Conservation (phyloP, 2,329 filamentous ascomycete genomes). For the Triangularia verruculosa region DNA sequence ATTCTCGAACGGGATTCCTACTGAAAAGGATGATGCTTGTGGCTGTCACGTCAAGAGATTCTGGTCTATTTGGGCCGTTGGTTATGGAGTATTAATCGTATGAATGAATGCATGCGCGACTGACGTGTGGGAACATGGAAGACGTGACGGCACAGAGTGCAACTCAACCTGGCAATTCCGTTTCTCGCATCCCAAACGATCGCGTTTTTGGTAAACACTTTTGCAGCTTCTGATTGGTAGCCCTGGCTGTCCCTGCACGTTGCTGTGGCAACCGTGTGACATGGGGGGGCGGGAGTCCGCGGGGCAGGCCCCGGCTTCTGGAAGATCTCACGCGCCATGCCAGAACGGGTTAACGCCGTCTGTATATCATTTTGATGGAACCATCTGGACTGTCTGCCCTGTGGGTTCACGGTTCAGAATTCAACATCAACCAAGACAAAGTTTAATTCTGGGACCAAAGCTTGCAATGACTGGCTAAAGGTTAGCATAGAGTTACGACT, state of each 20-base stretch:
- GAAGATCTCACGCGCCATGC: background rate
- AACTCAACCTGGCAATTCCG: background rate
- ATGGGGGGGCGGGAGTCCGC: background rate
- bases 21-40: background rate
- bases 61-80: too few species aligned
- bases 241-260: background rate
- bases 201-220: slow-evolving; percentile 22
- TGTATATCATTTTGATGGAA: background rate
- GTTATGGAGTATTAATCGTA: background rate
- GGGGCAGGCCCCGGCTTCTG: background rate
- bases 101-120: too few species aligned
- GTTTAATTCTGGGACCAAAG: too few species aligned
- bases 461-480: background rate
- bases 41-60: background rate
- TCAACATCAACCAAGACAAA: background rate
- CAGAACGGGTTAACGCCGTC: background rate
- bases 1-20: background rate
- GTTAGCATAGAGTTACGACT: background rate
- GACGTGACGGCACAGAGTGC: background rate
- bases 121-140: background rate
- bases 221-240: background rate
- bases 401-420: background rate
- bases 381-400: background rate
- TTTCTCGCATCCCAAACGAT: slow-evolving; percentile 1
- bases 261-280: background rate